These are phyloP conservation scores for Musa troglodytarum DNA, from an alignment of 176 grass and related monocot species.

Conservation along the genomic window DNA sequence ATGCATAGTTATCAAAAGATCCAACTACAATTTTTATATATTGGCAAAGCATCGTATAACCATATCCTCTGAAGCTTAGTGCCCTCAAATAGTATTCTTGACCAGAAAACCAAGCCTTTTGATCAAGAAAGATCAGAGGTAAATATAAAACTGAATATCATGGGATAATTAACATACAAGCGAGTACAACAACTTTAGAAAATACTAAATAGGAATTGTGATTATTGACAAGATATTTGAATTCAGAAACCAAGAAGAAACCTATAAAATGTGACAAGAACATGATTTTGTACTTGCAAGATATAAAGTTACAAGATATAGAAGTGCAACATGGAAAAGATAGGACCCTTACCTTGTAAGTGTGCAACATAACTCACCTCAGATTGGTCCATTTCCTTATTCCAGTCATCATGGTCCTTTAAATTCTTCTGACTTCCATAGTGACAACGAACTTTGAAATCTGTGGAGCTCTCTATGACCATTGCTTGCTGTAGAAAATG, in stretches of 20 bases:
- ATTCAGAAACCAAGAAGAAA: neutral
- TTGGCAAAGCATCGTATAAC: too few species aligned
- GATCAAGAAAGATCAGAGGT: too few species aligned
- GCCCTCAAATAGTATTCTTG: neutral
- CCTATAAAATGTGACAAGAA: neutral
- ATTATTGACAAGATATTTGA: neutral
- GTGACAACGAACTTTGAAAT: slow-evolving; percentile 72
- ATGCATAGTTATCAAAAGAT: too few species aligned
- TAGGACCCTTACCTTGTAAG: slow-evolving; percentile 6
- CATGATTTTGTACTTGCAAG: neutral
- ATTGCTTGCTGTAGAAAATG: slow-evolving; percentile 68
- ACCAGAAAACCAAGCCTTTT: neutral
- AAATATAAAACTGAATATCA: neutral
- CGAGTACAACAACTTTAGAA: neutral
- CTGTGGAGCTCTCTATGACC: slow-evolving; percentile 70
- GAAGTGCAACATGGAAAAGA: neutral
- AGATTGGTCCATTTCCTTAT: slow-evolving; percentile 40
- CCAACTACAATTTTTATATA: too few species aligned
- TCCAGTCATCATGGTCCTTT: slow-evolving; percentile 68
- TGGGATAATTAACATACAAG: neutral
- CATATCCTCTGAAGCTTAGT: too few species aligned
- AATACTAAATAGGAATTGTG: neutral
- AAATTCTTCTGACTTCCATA: slow-evolving; percentile 41
- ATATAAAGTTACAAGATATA: neutral
- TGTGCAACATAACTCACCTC: slow-evolving; percentile 39